Evolutionary conservation across 2,329 filamentous ascomycete genomes (phyloP), one percentile per base, ranked within the genome.

Genomic region (Colletotrichum tropicale): DNA sequence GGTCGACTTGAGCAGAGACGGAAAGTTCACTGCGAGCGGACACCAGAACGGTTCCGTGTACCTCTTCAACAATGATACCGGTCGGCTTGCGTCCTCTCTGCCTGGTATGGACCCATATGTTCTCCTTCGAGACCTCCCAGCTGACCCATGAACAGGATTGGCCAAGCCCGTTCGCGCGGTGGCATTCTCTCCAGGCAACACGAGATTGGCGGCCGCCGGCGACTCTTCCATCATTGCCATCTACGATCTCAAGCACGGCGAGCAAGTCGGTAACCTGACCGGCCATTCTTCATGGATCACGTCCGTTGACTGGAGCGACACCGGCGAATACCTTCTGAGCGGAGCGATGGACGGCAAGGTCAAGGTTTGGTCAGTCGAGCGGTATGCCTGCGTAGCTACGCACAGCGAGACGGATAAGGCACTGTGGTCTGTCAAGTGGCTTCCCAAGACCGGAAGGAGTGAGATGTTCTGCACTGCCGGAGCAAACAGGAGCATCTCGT

Each of bases 321-420:
- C 94, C 6, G 97, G 97, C 64, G 96, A 98, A 85, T 98, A 95
- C 83, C 87, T 99, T 15, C 89, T 98, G 4, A 98, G 94, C 81
- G 95, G 95, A 64, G 93, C 94, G 2, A 95, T 98, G 83, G 96
- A 98, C 82, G 96, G 97, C 48, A 98, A 98, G 84, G 95, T 94
- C 76, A 98, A 98, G 85, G 94, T 98, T 34, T 99, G 97, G 97
- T 96, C 95, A 34, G 91, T 98, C 75, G 96, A 98, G 80, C 91
- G 93, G 38, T 91, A 92, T 72, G 89, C 90, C 6, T 98, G 97
- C 82, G 97, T 99, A 60, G 96, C 96, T 15, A 99, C 97, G 12
- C 95, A 98, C 83, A 96, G 94, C 74, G 96, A 98, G 86, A 96
- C 95, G 8, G 96, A 96, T 78, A 94, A 94, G 85, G 91, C 93